Percentiles rank a stretch among this genome's conserved stretches.
Evolutionary conservation across 2,329 filamentous ascomycete species (phyloP).

Genomic region (Diaporthe citriasiana): DNA sequence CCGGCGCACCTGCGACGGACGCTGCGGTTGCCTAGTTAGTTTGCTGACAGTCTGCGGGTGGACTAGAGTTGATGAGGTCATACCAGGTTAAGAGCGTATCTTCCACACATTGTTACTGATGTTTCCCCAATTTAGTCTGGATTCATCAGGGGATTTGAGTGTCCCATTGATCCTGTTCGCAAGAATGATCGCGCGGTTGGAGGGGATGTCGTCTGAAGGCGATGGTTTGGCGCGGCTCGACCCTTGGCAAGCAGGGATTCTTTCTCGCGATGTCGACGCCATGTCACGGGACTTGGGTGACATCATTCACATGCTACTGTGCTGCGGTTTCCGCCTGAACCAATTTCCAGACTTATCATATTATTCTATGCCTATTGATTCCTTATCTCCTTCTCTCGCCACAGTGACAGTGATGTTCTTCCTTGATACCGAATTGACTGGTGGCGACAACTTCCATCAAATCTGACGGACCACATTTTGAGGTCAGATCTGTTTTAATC

Average conservation of each 20-base stretch:
- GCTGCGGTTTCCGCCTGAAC: background rate
- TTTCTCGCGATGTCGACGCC: constrained; percentile 27
- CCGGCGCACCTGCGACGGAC: constrained; percentile 80
- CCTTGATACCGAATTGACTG: too few relatives aligned
- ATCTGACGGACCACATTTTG: too few relatives aligned
- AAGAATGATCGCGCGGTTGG: background rate
- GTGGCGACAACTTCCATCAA: too few relatives aligned
- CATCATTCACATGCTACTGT: background rate
- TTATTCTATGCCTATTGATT: background rate
- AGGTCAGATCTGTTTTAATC: too few relatives aligned
- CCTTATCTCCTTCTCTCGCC: background rate
- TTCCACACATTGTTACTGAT: constrained; percentile 51
- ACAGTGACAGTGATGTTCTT: too few relatives aligned
- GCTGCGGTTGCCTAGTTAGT: constrained; percentile 60
- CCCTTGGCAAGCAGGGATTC: constrained; percentile 22
- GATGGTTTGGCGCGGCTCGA: constrained; percentile 1
- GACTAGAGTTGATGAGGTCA: constrained; percentile 26
- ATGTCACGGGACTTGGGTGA: constrained; percentile 33
- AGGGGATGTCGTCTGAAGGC: background rate
- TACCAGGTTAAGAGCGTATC: constrained; percentile 55
- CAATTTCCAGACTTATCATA: background rate
- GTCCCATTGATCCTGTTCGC: background rate
- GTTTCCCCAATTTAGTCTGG: accelerated
- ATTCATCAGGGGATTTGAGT: background rate
- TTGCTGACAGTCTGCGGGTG: background rate